These are phyloP conservation scores for Amoeboaphelidium occidentale DNA, from an alignment of 371 early-diverging fungal genomes.

Conservation along the genomic window DNA sequence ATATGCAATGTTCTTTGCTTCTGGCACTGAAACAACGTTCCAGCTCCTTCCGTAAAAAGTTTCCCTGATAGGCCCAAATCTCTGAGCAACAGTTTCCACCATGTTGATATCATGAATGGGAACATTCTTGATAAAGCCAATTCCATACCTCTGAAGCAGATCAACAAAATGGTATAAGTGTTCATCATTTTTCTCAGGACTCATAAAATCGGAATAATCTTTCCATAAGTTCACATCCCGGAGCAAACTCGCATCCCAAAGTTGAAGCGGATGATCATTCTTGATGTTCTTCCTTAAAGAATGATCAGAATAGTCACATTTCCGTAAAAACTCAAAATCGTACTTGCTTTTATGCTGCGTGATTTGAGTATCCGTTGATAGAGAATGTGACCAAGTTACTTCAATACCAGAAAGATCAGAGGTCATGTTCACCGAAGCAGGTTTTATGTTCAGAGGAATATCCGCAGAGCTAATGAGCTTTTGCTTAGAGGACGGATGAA, in stretches of 20 bases:
- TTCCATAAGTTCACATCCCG: neutral
- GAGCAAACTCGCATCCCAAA: neutral
- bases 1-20: conserved; percentile 69
- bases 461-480: conserved; percentile 56
- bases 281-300: neutral
- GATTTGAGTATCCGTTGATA: neutral
- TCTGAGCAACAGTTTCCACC: conserved; percentile 30
- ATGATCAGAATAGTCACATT: neutral
- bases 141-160: conserved; percentile 20
- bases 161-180: neutral
- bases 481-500: conserved; percentile 50
- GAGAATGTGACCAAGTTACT: neutral
- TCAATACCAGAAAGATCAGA: no score
- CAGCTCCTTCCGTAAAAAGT: conserved; percentile 63
- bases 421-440: neutral
- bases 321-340: neutral
- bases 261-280: neutral
- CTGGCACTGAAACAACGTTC: conserved; percentile 50
- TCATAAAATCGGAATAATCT: neutral
- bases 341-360: neutral
- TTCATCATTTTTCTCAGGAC: neutral
- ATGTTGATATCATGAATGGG: conserved; percentile 19
- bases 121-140: conserved; percentile 41
- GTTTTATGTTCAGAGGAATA: conserved; percentile 13
- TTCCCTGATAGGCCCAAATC: conserved; percentile 44